These are phyloP conservation scores for Oryza meridionalis DNA, from an alignment of 176 grass and related monocot species.

Conservation along the genomic window DNA sequence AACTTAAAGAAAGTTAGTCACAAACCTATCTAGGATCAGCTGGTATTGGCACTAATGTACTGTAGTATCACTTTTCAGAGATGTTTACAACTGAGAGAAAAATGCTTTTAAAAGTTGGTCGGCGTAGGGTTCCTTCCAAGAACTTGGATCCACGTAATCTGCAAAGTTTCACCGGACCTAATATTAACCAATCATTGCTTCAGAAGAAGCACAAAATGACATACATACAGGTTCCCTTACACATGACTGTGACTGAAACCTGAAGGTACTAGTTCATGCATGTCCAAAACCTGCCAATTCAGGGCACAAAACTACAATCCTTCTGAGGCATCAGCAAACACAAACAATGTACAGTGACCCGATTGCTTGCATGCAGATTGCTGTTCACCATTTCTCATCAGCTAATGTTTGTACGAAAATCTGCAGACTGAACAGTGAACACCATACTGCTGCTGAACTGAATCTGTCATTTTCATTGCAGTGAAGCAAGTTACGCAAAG, in stretches of 20 bases:
- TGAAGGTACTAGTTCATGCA: conserved; percentile 26
- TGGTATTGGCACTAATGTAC: conserved; percentile 9
- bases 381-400: background rate
- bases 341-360: background rate
- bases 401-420: background rate
- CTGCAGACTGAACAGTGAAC: background rate
- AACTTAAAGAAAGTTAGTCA: background rate
- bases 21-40: conserved; percentile 1
- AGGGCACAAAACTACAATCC: background rate
- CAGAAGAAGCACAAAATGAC: background rate
- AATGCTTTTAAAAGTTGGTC: conserved; percentile 15
- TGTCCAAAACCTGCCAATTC: conserved; percentile 25
- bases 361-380: conserved; percentile 26
- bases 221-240: conserved; percentile 20
- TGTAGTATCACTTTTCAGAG: conserved; percentile 22
- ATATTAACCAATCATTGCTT: conserved; percentile 28
- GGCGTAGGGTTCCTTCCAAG: conserved; percentile 6
- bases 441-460: conserved; percentile 9
- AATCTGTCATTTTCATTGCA: conserved; percentile 41
- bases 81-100: conserved; percentile 27
- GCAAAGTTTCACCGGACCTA: conserved; percentile 20
- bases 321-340: conserved; percentile 23
- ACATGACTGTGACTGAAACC: conserved; percentile 34
- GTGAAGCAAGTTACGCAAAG: conserved; percentile 44
- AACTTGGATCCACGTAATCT: conserved; percentile 30